These are phyloP conservation scores for Ilyonectria destructans DNA, from an alignment of 2,329 filamentous ascomycete species.

Conservation along the genomic window DNA sequence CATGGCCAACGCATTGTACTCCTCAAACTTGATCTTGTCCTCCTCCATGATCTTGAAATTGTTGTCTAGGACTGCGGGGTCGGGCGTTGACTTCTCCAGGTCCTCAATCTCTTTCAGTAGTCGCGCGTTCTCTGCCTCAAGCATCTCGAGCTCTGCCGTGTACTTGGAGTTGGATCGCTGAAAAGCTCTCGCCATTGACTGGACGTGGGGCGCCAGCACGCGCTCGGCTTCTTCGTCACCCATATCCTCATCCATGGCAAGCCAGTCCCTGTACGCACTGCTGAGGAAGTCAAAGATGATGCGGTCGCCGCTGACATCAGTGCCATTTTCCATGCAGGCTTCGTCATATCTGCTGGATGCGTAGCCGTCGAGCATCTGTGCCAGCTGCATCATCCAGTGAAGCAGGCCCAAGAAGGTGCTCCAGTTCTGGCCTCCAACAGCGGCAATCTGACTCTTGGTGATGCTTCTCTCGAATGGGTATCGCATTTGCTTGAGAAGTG, in stretches of 20 bases:
- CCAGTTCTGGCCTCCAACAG: slow-evolving; percentile 98
- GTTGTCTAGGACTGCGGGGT: slow-evolving; percentile 87
- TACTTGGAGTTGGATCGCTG: slow-evolving; percentile 89
- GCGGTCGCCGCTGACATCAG: slow-evolving; percentile 90
- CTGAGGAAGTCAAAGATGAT: slow-evolving; percentile 96
- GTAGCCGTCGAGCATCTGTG: slow-evolving; percentile 93
- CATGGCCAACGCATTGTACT: slow-evolving; percentile 90
- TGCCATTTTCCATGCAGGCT: slow-evolving; percentile 88
- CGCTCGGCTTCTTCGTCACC: slow-evolving; percentile 87
- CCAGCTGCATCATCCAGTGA: slow-evolving; percentile 99
- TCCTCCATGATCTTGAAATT: slow-evolving; percentile 95
- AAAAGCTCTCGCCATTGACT: slow-evolving; percentile 90
- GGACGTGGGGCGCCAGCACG: slow-evolving; percentile 86
- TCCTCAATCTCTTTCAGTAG: slow-evolving; percentile 91
- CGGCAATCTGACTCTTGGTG: slow-evolving; percentile 94
- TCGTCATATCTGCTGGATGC: slow-evolving; percentile 86
- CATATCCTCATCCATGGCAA: slow-evolving; percentile 91
- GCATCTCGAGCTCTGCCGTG: slow-evolving; percentile 84
- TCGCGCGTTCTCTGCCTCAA: slow-evolving; percentile 89
- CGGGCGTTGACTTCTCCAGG: slow-evolving; percentile 87
- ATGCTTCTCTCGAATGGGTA: slow-evolving; percentile 98
- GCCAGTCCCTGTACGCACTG: slow-evolving; percentile 92
- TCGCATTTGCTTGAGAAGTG: slow-evolving; percentile 91
- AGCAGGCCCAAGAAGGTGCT: slow-evolving; percentile 92
- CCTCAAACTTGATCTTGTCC: slow-evolving; percentile 94